Evolutionary conservation across 768 basidiomycete genomes (phyloP), one percentile per base, ranked within the genome.

Genomic region (Lactifluus piperatus): DNA sequence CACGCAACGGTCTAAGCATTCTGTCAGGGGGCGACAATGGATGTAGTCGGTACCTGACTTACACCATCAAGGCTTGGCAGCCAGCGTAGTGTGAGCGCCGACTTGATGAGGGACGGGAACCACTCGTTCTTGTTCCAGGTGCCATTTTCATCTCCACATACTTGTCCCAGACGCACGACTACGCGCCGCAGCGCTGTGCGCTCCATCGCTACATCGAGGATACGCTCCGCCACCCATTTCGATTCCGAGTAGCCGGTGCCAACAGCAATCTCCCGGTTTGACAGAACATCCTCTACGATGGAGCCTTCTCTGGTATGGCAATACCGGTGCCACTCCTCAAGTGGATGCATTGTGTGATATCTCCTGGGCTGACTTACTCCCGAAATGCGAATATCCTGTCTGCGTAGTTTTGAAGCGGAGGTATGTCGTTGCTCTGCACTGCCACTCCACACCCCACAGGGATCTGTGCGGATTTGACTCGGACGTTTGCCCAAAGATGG

Each of bases 111-210:
- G 9, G 58, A 56, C 16, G 68, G 68, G 48, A 69, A 66, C 69
- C 69, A 70, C 37, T 70, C 69, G 30, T 41, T 53, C 30, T 59
- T 56, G 49, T 68, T 70, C 69, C 69, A 70, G 27, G 57, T 51
- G 27, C 69, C 69, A 20, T 56, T 70, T 18, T 44, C 56, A 10
- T 67, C 69, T n/a, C 69, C 69, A 32, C 64, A 64, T 16, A 70
- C 62, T 44, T 70, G 69, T 1, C 69, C 69, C 3, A 70, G 59
- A 34, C 69, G 68, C 8, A 69, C 66, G 22, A 60, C 61, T 8
- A 56, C 54, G 22, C 61, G 63, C 30, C 37, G 52, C 26, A 63
- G 34, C 8, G 48, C 53, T 9, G 63, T 64, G 14, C 54, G 51
- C 49, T 62, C 61, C 30, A 57, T 57, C 26, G 68, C 62, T 26